Evolutionary conservation across 176 grass and related monocot species (phyloP).

Genomic region (Zoysia japonica): DNA sequence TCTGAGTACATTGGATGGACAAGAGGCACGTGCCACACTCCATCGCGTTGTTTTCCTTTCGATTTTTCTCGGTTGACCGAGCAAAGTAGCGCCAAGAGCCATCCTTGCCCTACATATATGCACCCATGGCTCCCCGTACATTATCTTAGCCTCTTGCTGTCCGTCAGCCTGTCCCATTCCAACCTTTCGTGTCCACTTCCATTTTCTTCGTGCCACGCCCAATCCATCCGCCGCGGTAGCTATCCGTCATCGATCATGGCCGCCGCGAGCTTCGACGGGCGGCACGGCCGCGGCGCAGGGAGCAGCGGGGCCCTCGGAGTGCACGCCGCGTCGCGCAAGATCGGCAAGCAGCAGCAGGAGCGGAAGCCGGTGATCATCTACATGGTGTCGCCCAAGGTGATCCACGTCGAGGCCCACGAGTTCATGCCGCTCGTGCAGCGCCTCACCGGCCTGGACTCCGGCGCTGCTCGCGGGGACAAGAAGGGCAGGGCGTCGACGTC

Average conservation of each 20-base stretch:
- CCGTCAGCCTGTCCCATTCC: conserved; percentile 39
- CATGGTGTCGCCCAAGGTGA: conserved; percentile 84
- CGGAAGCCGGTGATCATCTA: conserved; percentile 82
- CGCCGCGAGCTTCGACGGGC: conserved; percentile 40
- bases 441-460: conserved; percentile 65
- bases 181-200: conserved; percentile 28
- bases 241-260: conserved; percentile 32
- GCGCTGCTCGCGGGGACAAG: conserved; percentile 2
- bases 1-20: conserved; percentile 29
- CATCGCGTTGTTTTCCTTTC: not conserved
- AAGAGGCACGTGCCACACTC: conserved; percentile 35
- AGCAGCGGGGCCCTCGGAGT: conserved; percentile 41
- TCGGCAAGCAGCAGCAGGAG: conserved; percentile 55
- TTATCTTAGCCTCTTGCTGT: conserved; percentile 44
- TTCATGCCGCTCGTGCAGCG: conserved; percentile 88
- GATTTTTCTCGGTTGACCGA: conserved; percentile 27
- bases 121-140: not conserved
- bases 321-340: conserved; percentile 61
- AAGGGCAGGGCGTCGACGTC: conserved; percentile 27
- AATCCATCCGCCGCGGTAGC: not conserved
- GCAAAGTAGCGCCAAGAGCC: not conserved
- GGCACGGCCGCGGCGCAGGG: not conserved
- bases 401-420: conserved; percentile 86
- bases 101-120: conserved; percentile 44
- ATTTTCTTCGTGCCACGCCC: conserved; percentile 23